Base-by-base conservation (phyloP, 257 asterid genomes). In the Petunia axillaris region DNA sequence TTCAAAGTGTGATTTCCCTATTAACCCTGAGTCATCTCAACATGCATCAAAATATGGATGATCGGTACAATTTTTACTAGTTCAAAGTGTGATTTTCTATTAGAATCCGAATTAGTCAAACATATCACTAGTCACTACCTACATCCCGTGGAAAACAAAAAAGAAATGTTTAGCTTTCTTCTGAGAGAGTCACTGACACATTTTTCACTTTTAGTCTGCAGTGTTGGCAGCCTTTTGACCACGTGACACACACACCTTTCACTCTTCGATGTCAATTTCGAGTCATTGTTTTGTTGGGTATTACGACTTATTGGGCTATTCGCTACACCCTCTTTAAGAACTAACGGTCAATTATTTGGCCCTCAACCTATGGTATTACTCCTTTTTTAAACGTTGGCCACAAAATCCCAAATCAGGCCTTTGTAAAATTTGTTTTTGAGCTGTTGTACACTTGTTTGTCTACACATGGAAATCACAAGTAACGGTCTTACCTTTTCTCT, bases 141-240 rank as follows among this genome's bases (percentile, higher is more conserved):
- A 25, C 25, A 25, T 25, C 25, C 25, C 25, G 25, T 25, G 53
- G 8, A 46, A 46, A 1, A 46, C 2, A 46, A 46, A 4, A 46
- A 6, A 2, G 53, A 46, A 25, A 25, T 25, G 25, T 25, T 25
- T 25, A 25, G 25, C 53, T 46, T 46, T 46, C 46, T 10, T 64
- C 44, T 64, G 70, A 11, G 38, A 44, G 41, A 9, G 41, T 60
- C 4, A 43, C 79, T 11, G 81, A 78, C 79, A 80, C 53, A 5
- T 7, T 41, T 41, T 67, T 1, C n/a, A n/a, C 14, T 43, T 25
- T 43, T 2, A 15, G 35, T 57, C 7, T 39, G 38, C 57, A 76
- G 14, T 7, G 35, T 4, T 1, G 82, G 84, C 80, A 82, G 84
- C 79, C 80, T 86, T 81, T 81, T 76, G 83, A 84, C 77, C 84